Conservation (phyloP, 2,329 filamentous ascomycete genomes). For the Verticillium nonalfalfae region DNA sequence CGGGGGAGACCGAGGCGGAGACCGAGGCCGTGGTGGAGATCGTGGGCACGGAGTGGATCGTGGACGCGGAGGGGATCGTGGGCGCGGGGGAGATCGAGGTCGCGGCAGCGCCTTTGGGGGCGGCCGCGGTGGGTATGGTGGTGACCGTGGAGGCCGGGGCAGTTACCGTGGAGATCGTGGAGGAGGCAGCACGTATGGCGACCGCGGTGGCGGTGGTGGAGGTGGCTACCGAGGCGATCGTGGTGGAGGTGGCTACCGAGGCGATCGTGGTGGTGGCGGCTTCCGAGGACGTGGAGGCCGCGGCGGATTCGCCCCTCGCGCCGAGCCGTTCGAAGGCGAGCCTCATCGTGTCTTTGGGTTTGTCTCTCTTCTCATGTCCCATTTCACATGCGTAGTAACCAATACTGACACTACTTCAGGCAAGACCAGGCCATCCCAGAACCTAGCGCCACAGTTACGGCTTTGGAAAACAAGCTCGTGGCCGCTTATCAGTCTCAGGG, state of each 20-base stretch:
- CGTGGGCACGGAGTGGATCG: constrained; percentile 1
- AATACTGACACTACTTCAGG: constrained; percentile 2
- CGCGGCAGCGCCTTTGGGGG: neutral
- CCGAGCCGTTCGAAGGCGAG: constrained; percentile 12
- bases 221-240: constrained; percentile 2
- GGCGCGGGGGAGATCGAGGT: constrained; percentile 1
- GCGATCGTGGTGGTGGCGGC: constrained; percentile 10
- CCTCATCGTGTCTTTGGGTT: constrained; percentile 6
- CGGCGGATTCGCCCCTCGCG: constrained; percentile 1
- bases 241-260: constrained; percentile 11
- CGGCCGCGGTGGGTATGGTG: neutral
- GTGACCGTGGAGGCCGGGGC: constrained; percentile 2
- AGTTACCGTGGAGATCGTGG: constrained; percentile 9
- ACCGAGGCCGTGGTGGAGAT: constrained; percentile 1
- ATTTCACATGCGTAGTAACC: constrained; percentile 9
- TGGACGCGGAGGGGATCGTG: neutral
- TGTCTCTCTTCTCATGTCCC: constrained; percentile 2
- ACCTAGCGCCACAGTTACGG: constrained; percentile 19
- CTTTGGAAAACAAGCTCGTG: constrained; percentile 35
- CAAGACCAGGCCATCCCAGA: constrained; percentile 7
- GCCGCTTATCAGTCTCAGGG: constrained; percentile 18
- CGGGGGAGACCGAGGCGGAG: constrained; percentile 13
- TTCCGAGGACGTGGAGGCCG: constrained; percentile 8
- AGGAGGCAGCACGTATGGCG: constrained; percentile 8
- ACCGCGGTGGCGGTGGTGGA: constrained; percentile 10